Evolutionary conservation across 2,329 filamentous ascomycete genomes (phyloP).

Genomic region (Cytospora piceicola): DNA sequence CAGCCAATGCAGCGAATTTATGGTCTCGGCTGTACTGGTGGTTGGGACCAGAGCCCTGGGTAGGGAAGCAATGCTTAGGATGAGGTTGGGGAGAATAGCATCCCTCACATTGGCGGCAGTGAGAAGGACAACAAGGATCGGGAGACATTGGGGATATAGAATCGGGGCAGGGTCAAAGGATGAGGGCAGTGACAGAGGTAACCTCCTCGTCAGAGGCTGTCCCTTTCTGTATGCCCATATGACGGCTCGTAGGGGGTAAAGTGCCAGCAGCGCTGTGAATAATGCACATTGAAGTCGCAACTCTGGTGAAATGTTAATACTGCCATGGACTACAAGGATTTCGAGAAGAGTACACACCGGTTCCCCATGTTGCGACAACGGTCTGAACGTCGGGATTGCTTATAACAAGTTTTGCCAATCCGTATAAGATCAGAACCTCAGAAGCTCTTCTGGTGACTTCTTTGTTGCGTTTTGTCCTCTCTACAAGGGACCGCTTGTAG

Average conservation of each 20-base stretch:
- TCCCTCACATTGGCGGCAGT: constrained; percentile 65
- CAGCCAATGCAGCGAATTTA: constrained; percentile 77
- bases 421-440: constrained; percentile 56
- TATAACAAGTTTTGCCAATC: constrained; percentile 53
- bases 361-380: constrained; percentile 51
- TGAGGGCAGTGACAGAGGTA: constrained; percentile 62
- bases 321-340: neutral
- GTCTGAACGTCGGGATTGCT: constrained; percentile 52
- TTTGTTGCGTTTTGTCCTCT: constrained; percentile 49
- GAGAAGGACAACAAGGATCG: constrained; percentile 76
- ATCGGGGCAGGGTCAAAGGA: constrained; percentile 90
- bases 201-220: constrained; percentile 34
- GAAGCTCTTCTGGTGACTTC: constrained; percentile 56
- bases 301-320: constrained; percentile 44
- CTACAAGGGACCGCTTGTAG: constrained; percentile 31
- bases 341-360: constrained; percentile 45
- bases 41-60: constrained; percentile 74
- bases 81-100: constrained; percentile 75
- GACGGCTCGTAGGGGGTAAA: constrained; percentile 66
- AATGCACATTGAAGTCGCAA: constrained; percentile 44
- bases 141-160: constrained; percentile 80
- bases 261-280: constrained; percentile 46
- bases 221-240: constrained; percentile 51
- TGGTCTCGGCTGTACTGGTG: constrained; percentile 57
- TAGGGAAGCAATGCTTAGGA: constrained; percentile 78